Percentiles rank a stretch among this genome's conserved stretches.
These are phyloP conservation scores for Cladosporium sp. DNA, from an alignment of 2,329 filamentous ascomycete genomes.

Conservation along the genomic window DNA sequence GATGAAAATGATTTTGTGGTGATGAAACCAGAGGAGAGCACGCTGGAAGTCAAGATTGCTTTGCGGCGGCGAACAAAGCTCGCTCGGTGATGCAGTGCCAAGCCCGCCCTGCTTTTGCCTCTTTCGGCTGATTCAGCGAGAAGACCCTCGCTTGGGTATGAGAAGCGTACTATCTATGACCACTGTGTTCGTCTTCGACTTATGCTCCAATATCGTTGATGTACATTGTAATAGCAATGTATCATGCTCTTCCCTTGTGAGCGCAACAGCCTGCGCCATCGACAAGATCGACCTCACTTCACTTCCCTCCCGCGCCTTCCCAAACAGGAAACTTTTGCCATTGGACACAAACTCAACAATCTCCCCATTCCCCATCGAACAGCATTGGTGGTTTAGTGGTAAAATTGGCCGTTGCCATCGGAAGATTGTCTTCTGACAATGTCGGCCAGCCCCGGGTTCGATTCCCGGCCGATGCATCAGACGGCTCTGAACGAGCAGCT, in stretches of 20 bases:
- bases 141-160: not conserved
- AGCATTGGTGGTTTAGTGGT: slow-evolving; percentile 18
- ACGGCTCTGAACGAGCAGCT: not conserved
- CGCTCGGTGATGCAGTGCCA: slow-evolving; percentile 12
- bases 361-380: not conserved
- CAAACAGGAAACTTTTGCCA: not conserved
- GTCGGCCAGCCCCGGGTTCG: slow-evolving; percentile 18
- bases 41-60: slow-evolving; percentile 9
- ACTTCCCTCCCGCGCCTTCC: not conserved
- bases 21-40: not conserved
- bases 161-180: not conserved
- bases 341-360: not conserved
- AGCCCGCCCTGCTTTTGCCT: slow-evolving; percentile 4
- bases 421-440: not conserved
- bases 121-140: slow-evolving; percentile 14
- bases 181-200: not conserved
- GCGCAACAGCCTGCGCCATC: too few species aligned
- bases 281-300: not conserved
- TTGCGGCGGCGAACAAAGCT: slow-evolving; percentile 9
- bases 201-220: not conserved
- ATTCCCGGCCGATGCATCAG: slow-evolving; percentile 17
- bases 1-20: slow-evolving; percentile 10
- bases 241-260: not conserved
- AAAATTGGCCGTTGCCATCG: slow-evolving; percentile 17
- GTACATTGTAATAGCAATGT: not conserved